Evolutionary conservation across 192 early-diverging fungal species (phyloP).

Genomic region (Geranomyces variabilis): DNA sequence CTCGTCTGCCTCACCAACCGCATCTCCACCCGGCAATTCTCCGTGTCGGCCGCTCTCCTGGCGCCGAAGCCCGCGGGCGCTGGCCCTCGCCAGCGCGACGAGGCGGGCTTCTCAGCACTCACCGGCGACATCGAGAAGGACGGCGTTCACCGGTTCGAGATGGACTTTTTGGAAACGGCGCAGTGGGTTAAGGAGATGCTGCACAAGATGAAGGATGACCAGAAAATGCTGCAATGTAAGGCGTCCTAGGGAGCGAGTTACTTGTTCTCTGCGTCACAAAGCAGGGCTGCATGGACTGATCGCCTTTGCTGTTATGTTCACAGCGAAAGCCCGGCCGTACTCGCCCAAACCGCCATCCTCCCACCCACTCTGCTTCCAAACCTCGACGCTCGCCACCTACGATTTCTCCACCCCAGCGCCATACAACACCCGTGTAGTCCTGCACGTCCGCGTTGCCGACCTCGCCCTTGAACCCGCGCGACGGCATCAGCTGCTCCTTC

Average conservation of each 20-base stretch:
- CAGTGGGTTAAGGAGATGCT: conserved; percentile 44
- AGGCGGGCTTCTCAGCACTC: neutral
- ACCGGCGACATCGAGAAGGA: conserved; percentile 29
- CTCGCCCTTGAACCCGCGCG: conserved; percentile 50
- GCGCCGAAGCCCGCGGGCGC: too few relatives aligned
- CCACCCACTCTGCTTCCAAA: conserved; percentile 12
- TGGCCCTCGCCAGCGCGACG: neutral
- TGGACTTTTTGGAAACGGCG: conserved; percentile 51
- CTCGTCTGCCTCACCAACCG: too few relatives aligned
- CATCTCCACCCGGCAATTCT: too few relatives aligned
- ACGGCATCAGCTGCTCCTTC: conserved; percentile 63
- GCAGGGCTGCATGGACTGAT: neutral
- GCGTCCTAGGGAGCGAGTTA: neutral
- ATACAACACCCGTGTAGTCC: conserved; percentile 54
- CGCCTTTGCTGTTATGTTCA: neutral
- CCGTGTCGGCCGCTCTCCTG: too few relatives aligned
- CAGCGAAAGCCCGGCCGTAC: conserved; percentile 19
- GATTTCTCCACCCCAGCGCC: conserved; percentile 42
- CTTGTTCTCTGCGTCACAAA: neutral
- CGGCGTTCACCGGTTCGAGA: conserved; percentile 45
- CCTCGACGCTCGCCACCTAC: conserved; percentile 24
- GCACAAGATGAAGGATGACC: conserved; percentile 40
- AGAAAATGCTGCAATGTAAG: conserved; percentile 17
- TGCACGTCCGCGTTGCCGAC: conserved; percentile 53
- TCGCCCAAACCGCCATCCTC: conserved; percentile 2